Evolutionary conservation across 2,329 filamentous ascomycete genomes (phyloP).

Genomic region (Ascochyta pisi): DNA sequence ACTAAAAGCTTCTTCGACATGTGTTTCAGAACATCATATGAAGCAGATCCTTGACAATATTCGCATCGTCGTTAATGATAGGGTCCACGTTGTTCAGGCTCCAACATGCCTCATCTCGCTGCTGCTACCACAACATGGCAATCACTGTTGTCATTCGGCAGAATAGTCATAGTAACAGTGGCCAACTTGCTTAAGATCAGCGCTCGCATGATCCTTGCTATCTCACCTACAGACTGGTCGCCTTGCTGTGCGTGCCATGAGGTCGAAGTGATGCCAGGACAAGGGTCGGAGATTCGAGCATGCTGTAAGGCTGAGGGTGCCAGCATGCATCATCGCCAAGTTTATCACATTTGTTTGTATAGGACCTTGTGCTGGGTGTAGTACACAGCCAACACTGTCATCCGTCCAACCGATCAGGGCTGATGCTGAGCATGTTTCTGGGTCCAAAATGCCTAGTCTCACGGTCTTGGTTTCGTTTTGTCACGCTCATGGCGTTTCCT

Average conservation of each 20-base stretch:
- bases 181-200: slow-evolving; percentile 22
- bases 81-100: slow-evolving; percentile 34
- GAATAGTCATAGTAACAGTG: slow-evolving; percentile 15
- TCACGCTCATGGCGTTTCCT: slow-evolving; percentile 20
- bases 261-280: slow-evolving; percentile 16
- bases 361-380: slow-evolving; percentile 19
- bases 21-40: slow-evolving; percentile 19
- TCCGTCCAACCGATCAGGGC: slow-evolving; percentile 26
- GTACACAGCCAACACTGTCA: slow-evolving; percentile 18
- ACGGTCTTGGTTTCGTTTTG: slow-evolving; percentile 20
- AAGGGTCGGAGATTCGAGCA: slow-evolving; percentile 7
- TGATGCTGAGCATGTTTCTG: slow-evolving; percentile 22
- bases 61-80: slow-evolving; percentile 28
- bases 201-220: slow-evolving; percentile 28
- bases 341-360: slow-evolving; percentile 27
- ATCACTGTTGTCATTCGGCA: slow-evolving; percentile 19
- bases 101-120: slow-evolving; percentile 20
- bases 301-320: background rate
- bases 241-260: slow-evolving; percentile 30
- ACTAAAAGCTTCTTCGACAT: slow-evolving; percentile 21
- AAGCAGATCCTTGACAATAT: slow-evolving; percentile 22
- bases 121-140: slow-evolving; percentile 17
- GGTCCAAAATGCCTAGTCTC: slow-evolving; percentile 14
- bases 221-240: slow-evolving; percentile 20
- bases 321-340: slow-evolving; percentile 23